Percentiles rank a stretch among this genome's conserved stretches.
Evolutionary conservation across 805 yeast genomes (phyloP).

Genomic region (Myxozyma nipponensis): DNA sequence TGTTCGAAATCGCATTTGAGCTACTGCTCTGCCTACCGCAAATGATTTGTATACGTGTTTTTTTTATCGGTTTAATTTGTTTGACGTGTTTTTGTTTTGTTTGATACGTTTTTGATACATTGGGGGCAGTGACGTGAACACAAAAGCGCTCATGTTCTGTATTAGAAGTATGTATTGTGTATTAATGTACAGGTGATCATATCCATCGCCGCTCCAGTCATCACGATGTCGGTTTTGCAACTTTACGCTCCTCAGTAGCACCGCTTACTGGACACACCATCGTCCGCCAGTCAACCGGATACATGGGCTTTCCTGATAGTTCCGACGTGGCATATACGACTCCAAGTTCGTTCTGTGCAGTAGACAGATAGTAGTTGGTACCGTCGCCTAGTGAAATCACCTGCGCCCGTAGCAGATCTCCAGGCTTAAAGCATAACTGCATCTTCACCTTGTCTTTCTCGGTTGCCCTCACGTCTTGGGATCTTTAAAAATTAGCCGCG

Average conservation of each 20-base stretch:
- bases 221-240: constrained; percentile 74
- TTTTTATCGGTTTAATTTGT: too few species aligned
- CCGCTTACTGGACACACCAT: constrained; percentile 82
- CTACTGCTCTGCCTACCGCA: too few species aligned
- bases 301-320: constrained; percentile 69
- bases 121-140: too few species aligned
- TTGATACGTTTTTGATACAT: too few species aligned
- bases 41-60: too few species aligned
- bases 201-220: too few species aligned
- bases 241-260: constrained; percentile 70
- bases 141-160: too few species aligned
- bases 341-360: constrained; percentile 88
- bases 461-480: constrained; percentile 85
- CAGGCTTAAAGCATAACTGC: constrained; percentile 77
- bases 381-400: constrained; percentile 89
- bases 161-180: too few species aligned
- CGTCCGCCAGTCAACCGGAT: constrained; percentile 92
- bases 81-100: too few species aligned
- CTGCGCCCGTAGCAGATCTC: constrained; percentile 82
- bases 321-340: constrained; percentile 81
- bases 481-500: constrained; percentile 37
- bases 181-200: too few species aligned
- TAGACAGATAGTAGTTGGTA: constrained; percentile 77
- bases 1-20: too few species aligned
- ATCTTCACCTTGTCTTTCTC: constrained; percentile 85